Evolutionary conservation across 768 basidiomycete genomes (phyloP), one percentile per base, ranked within the genome.

Genomic region (Multifurca ochricompacta): DNA sequence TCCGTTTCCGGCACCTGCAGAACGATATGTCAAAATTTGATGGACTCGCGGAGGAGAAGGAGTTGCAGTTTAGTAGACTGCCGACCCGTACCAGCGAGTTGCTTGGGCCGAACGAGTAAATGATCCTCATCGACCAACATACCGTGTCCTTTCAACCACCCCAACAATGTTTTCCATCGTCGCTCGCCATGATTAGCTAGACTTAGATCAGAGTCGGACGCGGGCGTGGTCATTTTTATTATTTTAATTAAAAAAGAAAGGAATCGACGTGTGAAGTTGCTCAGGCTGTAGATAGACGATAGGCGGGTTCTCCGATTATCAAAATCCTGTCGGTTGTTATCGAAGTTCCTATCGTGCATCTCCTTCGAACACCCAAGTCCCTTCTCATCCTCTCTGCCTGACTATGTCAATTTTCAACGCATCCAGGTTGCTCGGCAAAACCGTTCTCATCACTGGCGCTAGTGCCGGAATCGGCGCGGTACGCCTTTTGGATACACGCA

Each of bases 391-490:
- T 18, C 39, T 18, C 21, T 28, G 37, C 51, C 58, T 61, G 64
- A 64, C 56, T 49, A 89, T 89, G 87, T 84, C 87, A 30, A 68
- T 92, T 48, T 92, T 92, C 78, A 87, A 86, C 67, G 75, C 85
- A 39, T 79, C 86, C 48, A 82, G 86, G 62, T 71, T 92, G n/a
- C 67, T 85, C 36, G 86, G 85, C 63, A 91, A 92, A 70, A 90
- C 83, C 31, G 86, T 91, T 54, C 78, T 95, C 46, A 78, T 95
- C 57, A 95, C 92, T 27, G 92, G 92, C 19, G 91, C 92, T 4
- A 89, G 87, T 66, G 80, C 85, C 39, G 92, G 92, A 40, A 95
- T 95, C 59, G 92, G 92, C 52, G 86, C 90, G 51, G 89, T 90
- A 64, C 66, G 84, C 69, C 31, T 18, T 27, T 51, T 21, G n/a